Percentiles rank a stretch among this genome's conserved stretches.
These are phyloP conservation scores for Trichocladium antarcticum DNA, from an alignment of 495 filamentous ascomycete genomes.

Conservation along the genomic window DNA sequence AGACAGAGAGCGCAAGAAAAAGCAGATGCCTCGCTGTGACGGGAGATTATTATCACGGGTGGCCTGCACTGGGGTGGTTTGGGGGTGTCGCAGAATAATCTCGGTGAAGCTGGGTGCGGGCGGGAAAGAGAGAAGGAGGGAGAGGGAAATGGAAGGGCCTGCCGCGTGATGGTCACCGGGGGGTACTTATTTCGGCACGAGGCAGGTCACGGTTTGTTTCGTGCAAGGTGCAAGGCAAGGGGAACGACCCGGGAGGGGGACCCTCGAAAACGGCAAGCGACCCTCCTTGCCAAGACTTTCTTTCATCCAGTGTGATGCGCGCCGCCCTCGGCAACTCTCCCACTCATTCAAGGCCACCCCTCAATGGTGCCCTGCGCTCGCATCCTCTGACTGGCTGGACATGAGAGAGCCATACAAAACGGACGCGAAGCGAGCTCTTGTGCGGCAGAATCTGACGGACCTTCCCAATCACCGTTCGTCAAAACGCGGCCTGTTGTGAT, in stretches of 20 bases:
- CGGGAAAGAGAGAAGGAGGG: constrained; percentile 14
- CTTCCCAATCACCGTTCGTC: no score
- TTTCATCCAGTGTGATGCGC: not conserved
- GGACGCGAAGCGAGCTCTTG: constrained; percentile 5
- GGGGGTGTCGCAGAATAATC: constrained; percentile 18
- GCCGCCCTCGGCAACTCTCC: not conserved
- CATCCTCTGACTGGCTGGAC: constrained; percentile 2
- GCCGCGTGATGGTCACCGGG: constrained; percentile 13
- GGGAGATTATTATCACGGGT: constrained; percentile 18
- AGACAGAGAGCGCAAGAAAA: constrained; percentile 32
- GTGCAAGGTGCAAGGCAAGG: no score
- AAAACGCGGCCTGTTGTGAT: no score
- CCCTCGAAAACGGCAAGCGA: constrained; percentile 4
- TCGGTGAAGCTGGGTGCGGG: constrained; percentile 15
- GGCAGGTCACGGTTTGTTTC: constrained; percentile 4
- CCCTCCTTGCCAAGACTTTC: no score
- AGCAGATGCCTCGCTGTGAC: constrained; percentile 19
- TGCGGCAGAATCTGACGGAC: no score
- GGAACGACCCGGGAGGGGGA: not conserved
- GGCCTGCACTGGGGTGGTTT: constrained; percentile 21
- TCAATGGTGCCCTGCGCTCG: not conserved
- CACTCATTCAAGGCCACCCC: no score
- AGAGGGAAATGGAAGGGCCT: constrained; percentile 14
- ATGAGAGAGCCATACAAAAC: no score
- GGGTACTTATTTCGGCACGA: constrained; percentile 22